These are phyloP conservation scores for Pleodorina starrii DNA, from an alignment of 139 green algal species.

Conservation along the genomic window DNA sequence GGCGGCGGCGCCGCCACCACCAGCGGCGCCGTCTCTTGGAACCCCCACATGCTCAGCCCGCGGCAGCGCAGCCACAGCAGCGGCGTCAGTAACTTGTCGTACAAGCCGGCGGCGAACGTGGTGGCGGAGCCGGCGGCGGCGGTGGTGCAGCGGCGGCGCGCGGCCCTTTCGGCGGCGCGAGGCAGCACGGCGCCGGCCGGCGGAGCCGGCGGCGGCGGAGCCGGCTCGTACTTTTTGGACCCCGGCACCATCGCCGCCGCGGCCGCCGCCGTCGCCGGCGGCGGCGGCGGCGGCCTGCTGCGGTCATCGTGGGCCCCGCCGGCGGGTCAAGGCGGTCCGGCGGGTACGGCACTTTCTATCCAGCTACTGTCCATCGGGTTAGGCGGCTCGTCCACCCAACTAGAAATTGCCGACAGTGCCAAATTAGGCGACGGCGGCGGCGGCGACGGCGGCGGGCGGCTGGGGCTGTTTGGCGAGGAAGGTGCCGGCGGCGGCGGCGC, in stretches of 20 bases:
- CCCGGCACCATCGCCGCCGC: not conserved
- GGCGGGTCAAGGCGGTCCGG: not conserved
- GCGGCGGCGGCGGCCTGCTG: not conserved
- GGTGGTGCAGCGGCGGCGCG: not conserved
- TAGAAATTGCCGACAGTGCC: not conserved
- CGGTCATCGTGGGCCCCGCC: not conserved
- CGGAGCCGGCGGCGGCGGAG: not conserved
- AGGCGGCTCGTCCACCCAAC: not conserved
- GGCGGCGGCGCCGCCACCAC: not conserved
- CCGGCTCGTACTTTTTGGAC: not conserved
- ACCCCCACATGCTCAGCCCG: not conserved
- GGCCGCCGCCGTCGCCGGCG: not conserved
- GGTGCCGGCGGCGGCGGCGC: not conserved
- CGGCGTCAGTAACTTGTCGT: slow-evolving; percentile 20
- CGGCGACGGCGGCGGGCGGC: not conserved
- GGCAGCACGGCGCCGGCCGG: not conserved
- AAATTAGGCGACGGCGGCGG: not conserved
- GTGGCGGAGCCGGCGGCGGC: slow-evolving; percentile 31
- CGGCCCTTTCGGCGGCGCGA: not conserved
- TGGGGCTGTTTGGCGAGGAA: not conserved
- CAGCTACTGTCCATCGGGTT: not conserved
- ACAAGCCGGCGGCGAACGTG: not conserved
- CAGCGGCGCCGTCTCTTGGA: not conserved
- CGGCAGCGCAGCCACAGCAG: not conserved
- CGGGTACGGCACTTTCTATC: too few relatives aligned